phyloP scores from a whole-genome alignment of 176 grass and related monocot genomes.

The Cocos nucifera region DNA sequence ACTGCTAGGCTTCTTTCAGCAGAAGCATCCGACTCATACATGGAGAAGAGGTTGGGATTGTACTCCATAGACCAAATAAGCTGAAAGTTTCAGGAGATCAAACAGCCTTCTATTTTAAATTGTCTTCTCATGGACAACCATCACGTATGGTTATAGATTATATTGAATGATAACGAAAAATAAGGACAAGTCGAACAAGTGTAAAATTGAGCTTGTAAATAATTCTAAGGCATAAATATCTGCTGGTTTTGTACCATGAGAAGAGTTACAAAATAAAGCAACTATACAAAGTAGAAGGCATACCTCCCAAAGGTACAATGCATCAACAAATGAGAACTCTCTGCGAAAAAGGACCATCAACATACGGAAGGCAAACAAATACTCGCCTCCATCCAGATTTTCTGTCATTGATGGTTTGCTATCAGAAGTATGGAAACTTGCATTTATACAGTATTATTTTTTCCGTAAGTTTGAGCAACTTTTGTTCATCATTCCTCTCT shows the following conservation, averaged over 20 bases:
- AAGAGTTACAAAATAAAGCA: too few relatives aligned
- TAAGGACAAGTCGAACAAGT: too few relatives aligned
- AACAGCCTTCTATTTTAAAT: not conserved
- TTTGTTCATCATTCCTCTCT: too few relatives aligned
- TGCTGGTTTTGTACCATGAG: not conserved
- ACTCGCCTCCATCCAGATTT: slow-evolving; percentile 85
- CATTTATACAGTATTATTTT: too few relatives aligned
- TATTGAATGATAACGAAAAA: too few relatives aligned
- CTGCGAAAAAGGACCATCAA: slow-evolving; percentile 95
- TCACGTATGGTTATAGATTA: too few relatives aligned
- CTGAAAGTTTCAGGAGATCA: slow-evolving; percentile 48
- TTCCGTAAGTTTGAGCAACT: too few relatives aligned
- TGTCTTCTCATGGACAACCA: not conserved
- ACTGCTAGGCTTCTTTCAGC: not conserved
- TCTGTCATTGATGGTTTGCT: slow-evolving; percentile 40
- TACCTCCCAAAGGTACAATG: slow-evolving; percentile 98
- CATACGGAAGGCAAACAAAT: slow-evolving; percentile 95
- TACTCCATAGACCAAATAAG: slow-evolving; percentile 99
- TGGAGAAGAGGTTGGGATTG: slow-evolving; percentile 71
- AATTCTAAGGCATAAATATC: too few relatives aligned
- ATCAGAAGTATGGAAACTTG: slow-evolving; percentile 11
- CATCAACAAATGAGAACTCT: slow-evolving; percentile 90
- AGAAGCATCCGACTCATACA: slow-evolving; percentile 40
- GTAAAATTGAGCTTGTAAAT: too few relatives aligned
- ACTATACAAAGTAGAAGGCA: too few relatives aligned